Evolutionary conservation across 2,329 filamentous ascomycete species (phyloP).

Genomic region (Cryphonectria parasitica): DNA sequence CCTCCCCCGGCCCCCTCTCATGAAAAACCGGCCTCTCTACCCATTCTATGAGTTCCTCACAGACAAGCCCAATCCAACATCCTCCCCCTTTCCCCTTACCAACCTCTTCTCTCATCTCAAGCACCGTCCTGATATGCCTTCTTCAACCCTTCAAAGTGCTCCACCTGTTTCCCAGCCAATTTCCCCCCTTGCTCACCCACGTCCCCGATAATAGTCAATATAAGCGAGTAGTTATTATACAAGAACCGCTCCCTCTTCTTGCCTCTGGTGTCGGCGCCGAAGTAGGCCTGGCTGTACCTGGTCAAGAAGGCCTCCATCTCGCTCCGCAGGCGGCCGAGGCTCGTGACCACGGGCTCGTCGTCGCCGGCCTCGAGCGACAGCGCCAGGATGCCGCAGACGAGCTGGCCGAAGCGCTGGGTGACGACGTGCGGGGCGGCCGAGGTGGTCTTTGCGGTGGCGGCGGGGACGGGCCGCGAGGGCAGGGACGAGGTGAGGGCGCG

Average conservation of each 20-base stretch:
- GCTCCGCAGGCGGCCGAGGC: slow-evolving; percentile 72
- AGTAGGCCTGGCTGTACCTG: slow-evolving; percentile 70
- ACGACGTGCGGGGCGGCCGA: slow-evolving; percentile 87
- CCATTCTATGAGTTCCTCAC: not conserved
- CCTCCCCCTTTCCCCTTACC: too few species aligned
- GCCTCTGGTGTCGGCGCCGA: slow-evolving; percentile 64
- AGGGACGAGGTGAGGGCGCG: slow-evolving; percentile 62
- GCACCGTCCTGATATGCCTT: slow-evolving; percentile 56
- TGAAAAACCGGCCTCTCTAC: too few species aligned
- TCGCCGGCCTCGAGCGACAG: slow-evolving; percentile 91
- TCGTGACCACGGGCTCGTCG: slow-evolving; percentile 87
- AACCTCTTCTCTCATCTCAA: slow-evolving; percentile 27
- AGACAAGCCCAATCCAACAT: not conserved
- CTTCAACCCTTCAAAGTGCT: slow-evolving; percentile 73
- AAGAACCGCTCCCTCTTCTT: slow-evolving; percentile 86
- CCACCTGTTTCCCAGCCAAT: slow-evolving; percentile 73
- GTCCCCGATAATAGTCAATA: slow-evolving; percentile 90
- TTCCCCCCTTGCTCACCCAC: slow-evolving; percentile 62
- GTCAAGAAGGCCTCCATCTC: slow-evolving; percentile 85
- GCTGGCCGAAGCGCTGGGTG: slow-evolving; percentile 94
- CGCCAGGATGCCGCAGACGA: slow-evolving; percentile 80
- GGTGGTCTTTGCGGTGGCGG: slow-evolving; percentile 57
- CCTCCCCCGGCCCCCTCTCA: too few species aligned
- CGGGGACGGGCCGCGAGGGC: slow-evolving; percentile 49
- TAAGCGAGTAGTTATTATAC: slow-evolving; percentile 93